Evolutionary conservation across 352 stramenopile species (phyloP), one percentile per base, ranked within the genome.

Genomic region (Pythium aphanidermatum): DNA sequence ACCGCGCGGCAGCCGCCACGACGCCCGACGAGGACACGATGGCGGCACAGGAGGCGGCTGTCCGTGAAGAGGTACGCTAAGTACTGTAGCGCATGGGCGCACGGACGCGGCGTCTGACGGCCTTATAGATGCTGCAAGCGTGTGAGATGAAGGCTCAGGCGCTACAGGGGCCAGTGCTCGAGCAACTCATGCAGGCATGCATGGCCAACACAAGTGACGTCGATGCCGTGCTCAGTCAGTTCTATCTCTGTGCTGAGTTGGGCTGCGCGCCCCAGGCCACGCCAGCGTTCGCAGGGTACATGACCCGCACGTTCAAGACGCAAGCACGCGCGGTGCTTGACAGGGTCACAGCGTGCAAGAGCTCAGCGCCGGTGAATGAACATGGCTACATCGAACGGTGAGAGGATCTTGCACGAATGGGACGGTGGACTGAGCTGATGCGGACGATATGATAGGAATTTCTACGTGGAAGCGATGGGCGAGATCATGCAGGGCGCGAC

Each of bases 351-450:
- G 43, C 46, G 21, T 68, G 60, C 46, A 89, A 89, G 60, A 60
- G 56, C 13, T 54, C 60, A 2, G 78, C 81, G 5, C 62, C 64
- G 17, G 74, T 80, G 3, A 93, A 91, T 43, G 70, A 79, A 46
- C 61, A 89, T 55, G 81, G 81, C 46, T 93, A 93, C 63, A 89
- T 91, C 46, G 78, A 90, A 41, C 78, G 78, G 47, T 68, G 1
- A 7, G 13, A 13, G 17, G 6, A 17, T 34, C 19, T 4, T 43
- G 29, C 12, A 16, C 13, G 26, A 12, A 33, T 14, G 9, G 9
- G 14, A 33, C 28, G n/a, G n/a, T n/a, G n/a, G n/a, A n/a, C n/a
- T n/a, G n/a, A n/a, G n/a, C n/a, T n/a, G n/a, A n/a, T n/a, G n/a
- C n/a, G n/a, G n/a, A n/a, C n/a, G n/a, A n/a, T n/a, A n/a, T n/a